Evolutionary conservation across 2,329 filamentous ascomycete genomes (phyloP).

Genomic region (Ambrosiella cleistominuta): DNA sequence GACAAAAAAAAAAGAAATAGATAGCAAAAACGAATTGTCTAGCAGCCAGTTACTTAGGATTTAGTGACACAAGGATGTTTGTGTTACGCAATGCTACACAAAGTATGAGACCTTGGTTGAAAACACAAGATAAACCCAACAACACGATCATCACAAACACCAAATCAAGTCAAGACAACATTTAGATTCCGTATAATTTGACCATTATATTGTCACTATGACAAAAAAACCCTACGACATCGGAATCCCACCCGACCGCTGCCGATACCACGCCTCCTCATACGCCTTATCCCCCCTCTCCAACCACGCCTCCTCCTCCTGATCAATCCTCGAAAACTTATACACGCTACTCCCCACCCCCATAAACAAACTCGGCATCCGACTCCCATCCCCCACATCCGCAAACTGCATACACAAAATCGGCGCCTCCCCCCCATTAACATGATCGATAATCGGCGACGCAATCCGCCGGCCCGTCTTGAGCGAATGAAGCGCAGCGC

Average conservation of each 20-base stretch:
- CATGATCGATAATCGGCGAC: conserved; percentile 9
- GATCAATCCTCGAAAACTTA: conserved; percentile 6
- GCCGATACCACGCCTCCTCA: neutral
- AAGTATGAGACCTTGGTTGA: too few relatives aligned
- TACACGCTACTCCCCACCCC: conserved; percentile 7
- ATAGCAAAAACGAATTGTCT: too few relatives aligned
- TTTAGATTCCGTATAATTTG: neutral
- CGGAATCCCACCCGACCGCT: neutral
- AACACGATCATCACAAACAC: too few relatives aligned
- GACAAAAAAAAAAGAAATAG: too few relatives aligned
- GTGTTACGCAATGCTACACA: too few relatives aligned
- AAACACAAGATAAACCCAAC: too few relatives aligned
- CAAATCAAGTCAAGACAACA: neutral
- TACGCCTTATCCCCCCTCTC: neutral
- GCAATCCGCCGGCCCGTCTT: conserved; percentile 25
- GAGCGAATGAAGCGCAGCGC: conserved; percentile 32
- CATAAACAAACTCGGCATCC: conserved; percentile 6
- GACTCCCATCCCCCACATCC: conserved; percentile 4
- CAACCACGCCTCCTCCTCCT: conserved; percentile 5
- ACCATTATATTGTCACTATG: neutral
- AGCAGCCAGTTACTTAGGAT: too few relatives aligned
- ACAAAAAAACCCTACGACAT: neutral
- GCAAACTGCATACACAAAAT: conserved; percentile 8
- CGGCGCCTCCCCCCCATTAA: conserved; percentile 5
- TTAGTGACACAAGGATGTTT: too few relatives aligned